Base-by-base conservation (phyloP, 228 moss, liverwort and hornwort genomes). In the Sphagnum fallax region DNA sequence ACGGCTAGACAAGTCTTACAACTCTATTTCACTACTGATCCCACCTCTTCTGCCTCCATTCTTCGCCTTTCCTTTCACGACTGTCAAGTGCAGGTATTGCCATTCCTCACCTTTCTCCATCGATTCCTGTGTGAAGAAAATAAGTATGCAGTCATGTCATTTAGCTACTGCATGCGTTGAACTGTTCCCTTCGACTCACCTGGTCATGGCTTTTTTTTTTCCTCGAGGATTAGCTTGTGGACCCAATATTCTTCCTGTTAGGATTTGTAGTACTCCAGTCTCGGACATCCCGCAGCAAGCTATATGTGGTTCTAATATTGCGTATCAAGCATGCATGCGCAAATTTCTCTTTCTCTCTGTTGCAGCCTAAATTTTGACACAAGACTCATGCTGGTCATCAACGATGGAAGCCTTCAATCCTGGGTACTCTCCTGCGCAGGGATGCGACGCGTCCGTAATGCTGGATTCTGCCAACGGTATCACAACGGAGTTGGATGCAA, bases 51-150 rank as follows among this genome's bases (percentile, higher is more conserved):
- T 49, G 90, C 92, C 53, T 84, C 92, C 7, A 84, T 95, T 75
- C 81, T 95, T 48, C 92, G 94, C 4, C 78, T 92, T 6, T 81
- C 81, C 11, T 95, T 95, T 61, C 94, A 95, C 53, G 94, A 95
- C 75, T 95, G 94, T 61, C 90, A 90, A 88, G 94, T 95, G 66
- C 77, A 81, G 49, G 86, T 86, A 65, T 32, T 2, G 32, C 32
- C 32, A 32, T 2, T 32, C 32, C 32, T 2, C 2, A 32, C 32
- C 32, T 32, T 32, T 32, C 32, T 32, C 32, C 32, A 32, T 32
- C 32, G 32, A 32, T 32, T 32, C 32, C 32, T 32, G 32, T 32
- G 32, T 32, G 32, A 32, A 32, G 32, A 32, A 32, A 32, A 32
- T 32, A 68, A 70, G 64, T 57, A 52, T 4, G n/a, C 18, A 52